Base-by-base conservation (phyloP, 106 monocot species). In the Dendrobium chrysotoxum region DNA sequence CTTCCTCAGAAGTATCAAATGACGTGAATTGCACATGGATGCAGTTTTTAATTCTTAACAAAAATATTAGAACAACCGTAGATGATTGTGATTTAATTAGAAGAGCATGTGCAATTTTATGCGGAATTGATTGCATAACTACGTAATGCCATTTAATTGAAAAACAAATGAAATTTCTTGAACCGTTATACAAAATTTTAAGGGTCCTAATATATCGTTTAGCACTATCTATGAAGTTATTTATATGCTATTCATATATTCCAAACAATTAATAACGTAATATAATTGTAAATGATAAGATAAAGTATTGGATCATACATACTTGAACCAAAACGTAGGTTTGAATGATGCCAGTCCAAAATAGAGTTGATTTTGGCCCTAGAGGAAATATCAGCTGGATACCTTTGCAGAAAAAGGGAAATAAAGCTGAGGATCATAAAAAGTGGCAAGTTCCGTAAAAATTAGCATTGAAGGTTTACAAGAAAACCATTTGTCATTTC, bases 271-370 rank as follows among this genome's bases (percentile, higher is more conserved):
- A 21, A 18, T 42, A 20, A 74, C 5, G 39, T 74, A 42, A 74
- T 40, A 42, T 7, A 70, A 70, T 70, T 12, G 12, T 2, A 35
- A 74, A 74, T 74, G 38, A 28, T 20, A 74, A 74, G 11, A 42
- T 74, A 21, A 40, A 40, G 42, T 10, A 1, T 38, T 21, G 23
- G 45, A 85, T 31, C 13, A 45, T 81, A 77, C 57, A 84, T 20
- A 99, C 99, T 84, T 92, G 88, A 35, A 81, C 91, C 95, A 75
- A 58, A 86, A 40, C 99, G 92, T 53, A 99, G 78, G 82, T 95
- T 99, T 18, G 88, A 85, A 85, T 99, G 99, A 88, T 99, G 99
- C 99, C 99, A 99, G 85, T 99, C 99, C 86, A 99, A 85, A 58
- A 99, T 79, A 7, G 99, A 88, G 53, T 99, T 87, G 70, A 91